Conservation (phyloP, 257 asterid species). For the Lithospermum erythrorhizon region DNA sequence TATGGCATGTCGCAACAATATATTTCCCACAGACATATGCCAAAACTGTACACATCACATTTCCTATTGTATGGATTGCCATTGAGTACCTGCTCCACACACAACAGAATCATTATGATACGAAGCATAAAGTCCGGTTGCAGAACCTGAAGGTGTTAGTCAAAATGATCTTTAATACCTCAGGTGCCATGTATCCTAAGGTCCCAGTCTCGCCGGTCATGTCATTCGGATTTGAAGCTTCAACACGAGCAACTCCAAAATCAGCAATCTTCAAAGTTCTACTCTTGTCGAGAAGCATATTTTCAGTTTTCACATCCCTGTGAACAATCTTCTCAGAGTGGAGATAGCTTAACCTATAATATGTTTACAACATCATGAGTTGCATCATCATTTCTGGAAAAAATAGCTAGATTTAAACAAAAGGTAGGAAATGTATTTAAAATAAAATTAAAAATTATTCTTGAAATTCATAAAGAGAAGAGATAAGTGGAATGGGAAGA, state of each 20-base stretch:
- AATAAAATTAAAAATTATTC: neutral
- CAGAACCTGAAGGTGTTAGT: neutral
- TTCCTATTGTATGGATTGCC: conserved; percentile 78
- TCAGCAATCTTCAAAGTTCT: conserved; percentile 72
- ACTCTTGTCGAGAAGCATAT: conserved; percentile 69
- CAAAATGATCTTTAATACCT: conserved; percentile 36
- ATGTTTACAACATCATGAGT: neutral
- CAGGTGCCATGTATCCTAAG: conserved; percentile 95
- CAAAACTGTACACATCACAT: conserved; percentile 88
- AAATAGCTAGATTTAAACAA: neutral
- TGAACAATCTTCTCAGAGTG: conserved; percentile 74
- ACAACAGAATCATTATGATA: neutral
- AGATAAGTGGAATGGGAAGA: neutral
- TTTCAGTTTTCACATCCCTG: conserved; percentile 84
- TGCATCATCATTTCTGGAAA: neutral
- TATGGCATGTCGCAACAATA: conserved; percentile 94
- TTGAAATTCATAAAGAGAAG: conserved; percentile 1
- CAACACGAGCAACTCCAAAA: conserved; percentile 92
- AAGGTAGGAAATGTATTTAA: neutral
- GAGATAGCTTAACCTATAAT: conserved; percentile 58
- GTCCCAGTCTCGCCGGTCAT: conserved; percentile 98
- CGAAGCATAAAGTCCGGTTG: neutral
- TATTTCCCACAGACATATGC: conserved; percentile 90
- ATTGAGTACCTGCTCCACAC: conserved; percentile 48
- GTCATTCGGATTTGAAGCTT: conserved; percentile 81